Conservation (phyloP, 2,329 filamentous ascomycete genomes). For the Fusarium kyushuense region DNA sequence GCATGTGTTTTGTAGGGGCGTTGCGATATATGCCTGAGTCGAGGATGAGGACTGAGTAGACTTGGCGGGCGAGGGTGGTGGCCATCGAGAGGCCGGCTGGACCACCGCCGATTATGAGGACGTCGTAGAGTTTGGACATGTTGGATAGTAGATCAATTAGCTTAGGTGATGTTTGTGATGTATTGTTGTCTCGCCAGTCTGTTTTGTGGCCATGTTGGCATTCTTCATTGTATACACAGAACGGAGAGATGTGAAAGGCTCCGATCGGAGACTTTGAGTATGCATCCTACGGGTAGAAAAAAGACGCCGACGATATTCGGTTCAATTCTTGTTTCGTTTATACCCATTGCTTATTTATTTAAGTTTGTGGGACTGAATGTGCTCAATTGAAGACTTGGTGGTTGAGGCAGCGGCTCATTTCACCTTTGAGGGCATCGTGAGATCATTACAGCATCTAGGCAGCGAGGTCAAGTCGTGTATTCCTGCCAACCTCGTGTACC, state of each 20-base stretch:
- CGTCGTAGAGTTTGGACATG: slow-evolving; percentile 57
- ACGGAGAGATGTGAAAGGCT: slow-evolving; percentile 34
- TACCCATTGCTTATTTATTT: too few relatives aligned
- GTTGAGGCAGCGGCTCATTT: neutral
- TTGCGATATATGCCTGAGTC: slow-evolving; percentile 66
- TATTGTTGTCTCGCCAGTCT: neutral
- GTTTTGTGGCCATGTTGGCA: neutral
- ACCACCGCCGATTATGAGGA: slow-evolving; percentile 65
- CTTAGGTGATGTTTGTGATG: neutral
- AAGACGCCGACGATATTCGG: neutral
- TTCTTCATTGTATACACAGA: slow-evolving; percentile 15
- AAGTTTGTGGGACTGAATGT: too few relatives aligned
- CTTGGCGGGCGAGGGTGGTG: slow-evolving; percentile 62
- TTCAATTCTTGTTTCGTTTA: neutral
- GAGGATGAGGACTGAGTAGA: slow-evolving; percentile 61
- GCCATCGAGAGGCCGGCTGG: slow-evolving; percentile 64
- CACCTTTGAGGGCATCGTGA: neutral
- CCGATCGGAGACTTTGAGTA: slow-evolving; percentile 45
- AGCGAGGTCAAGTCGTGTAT: neutral
- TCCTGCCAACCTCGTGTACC: neutral
- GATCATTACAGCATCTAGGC: too few relatives aligned
- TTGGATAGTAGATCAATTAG: rapidly evolving
- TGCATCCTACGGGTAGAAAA: neutral
- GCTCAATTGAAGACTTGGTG: neutral
- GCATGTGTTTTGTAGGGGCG: slow-evolving; percentile 60